Evolutionary conservation across 345 rosid species (phyloP).

Genomic region (Raphanus sativus): DNA sequence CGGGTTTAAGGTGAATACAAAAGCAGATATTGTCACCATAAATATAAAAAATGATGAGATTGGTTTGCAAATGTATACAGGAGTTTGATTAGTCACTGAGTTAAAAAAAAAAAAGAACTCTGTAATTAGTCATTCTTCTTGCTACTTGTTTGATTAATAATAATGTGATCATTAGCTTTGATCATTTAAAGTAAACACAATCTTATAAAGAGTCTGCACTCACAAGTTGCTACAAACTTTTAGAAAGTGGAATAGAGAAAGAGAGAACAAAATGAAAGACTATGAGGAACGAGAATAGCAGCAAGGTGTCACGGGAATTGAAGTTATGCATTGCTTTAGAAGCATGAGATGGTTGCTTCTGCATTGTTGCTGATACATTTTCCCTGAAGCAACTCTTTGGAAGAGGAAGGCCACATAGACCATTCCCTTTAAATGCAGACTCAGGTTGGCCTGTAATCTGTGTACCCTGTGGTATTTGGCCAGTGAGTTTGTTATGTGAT

Average conservation of each 20-base stretch:
- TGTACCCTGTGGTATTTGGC: too few relatives aligned
- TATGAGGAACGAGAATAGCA: not conserved
- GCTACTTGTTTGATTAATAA: not conserved
- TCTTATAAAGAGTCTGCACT: not conserved
- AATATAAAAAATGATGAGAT: not conserved
- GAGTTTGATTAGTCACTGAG: not conserved
- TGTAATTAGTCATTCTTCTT: not conserved
- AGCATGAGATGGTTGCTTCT: too few relatives aligned
- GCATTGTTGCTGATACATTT: not conserved
- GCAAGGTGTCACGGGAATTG: not conserved
- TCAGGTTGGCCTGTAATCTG: too few relatives aligned
- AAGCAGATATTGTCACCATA: not conserved
- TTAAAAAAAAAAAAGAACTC: not conserved
- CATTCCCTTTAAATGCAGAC: too few relatives aligned
- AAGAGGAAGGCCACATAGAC: not conserved
- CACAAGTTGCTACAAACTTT: not conserved
- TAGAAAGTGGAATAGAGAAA: not conserved
- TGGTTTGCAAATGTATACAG: not conserved
- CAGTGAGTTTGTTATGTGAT: too few relatives aligned
- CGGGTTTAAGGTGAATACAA: not conserved
- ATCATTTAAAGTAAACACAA: not conserved
- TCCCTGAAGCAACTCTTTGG: too few relatives aligned
- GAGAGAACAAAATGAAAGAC: not conserved
- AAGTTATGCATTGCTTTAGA: not conserved
- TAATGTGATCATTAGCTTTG: too few relatives aligned